phyloP scores from a whole-genome alignment of 345 rosid species.

The Ceriops decandra region DNA sequence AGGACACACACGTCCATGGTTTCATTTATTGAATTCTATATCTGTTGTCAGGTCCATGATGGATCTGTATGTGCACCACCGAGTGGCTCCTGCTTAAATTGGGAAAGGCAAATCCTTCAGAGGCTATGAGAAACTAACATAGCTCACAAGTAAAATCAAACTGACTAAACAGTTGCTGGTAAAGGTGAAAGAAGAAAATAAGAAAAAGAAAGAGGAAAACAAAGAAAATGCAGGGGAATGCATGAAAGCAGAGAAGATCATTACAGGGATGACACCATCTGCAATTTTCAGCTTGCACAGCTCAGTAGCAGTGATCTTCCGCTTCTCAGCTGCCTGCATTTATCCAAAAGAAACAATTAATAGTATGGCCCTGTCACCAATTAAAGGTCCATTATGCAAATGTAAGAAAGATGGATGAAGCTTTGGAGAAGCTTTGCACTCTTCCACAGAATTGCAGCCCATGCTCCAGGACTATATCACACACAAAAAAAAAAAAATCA shows the following conservation, averaged over 20 bases:
- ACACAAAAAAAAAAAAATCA: not conserved
- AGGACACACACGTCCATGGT: conserved; percentile 63
- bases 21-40: conserved; percentile 73
- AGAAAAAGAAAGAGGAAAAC: not conserved
- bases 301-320: conserved; percentile 76
- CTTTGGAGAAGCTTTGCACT: conserved; percentile 88
- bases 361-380: conserved; percentile 11
- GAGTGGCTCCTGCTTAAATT: conserved; percentile 69
- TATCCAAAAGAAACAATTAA: conserved; percentile 6
- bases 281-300: conserved; percentile 69
- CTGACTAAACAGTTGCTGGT: conserved; percentile 2
- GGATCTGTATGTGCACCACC: conserved; percentile 96
- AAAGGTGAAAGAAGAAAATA: not conserved
- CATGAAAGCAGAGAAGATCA: conserved; percentile 7
- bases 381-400: conserved; percentile 11
- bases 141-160: conserved; percentile 10
- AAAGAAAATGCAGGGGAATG: not conserved
- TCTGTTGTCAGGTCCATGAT: conserved; percentile 79
- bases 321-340: conserved; percentile 83
- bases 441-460: conserved; percentile 96
- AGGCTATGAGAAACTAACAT: conserved; percentile 15
- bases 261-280: conserved; percentile 88
- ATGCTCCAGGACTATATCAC: conserved; percentile 84
- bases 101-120: conserved; percentile 10
- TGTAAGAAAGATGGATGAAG: conserved; percentile 32